Evolutionary conservation across 768 basidiomycete species (phyloP).

Genomic region (Pisolithus albus): DNA sequence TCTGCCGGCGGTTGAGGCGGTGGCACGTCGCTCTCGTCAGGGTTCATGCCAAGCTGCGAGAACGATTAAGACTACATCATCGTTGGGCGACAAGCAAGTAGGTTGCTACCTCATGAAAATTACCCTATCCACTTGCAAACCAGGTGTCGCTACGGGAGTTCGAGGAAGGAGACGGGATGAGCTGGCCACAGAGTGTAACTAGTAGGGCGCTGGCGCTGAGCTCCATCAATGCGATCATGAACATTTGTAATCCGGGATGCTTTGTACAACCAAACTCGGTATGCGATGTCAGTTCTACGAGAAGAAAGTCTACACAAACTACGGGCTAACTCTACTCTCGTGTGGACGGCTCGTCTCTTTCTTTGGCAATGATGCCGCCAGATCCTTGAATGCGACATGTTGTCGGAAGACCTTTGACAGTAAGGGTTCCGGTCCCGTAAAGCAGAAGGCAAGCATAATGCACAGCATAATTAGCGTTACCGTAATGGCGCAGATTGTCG

Average conservation of each 20-base stretch:
- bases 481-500: conserved; percentile 45
- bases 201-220: too few relatives aligned
- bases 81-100: background rate
- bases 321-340: background rate
- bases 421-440: conserved; percentile 44
- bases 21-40: conserved; percentile 6
- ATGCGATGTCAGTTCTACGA: too few relatives aligned
- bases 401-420: conserved; percentile 21
- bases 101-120: background rate
- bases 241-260: too few relatives aligned
- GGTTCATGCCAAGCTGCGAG: conserved; percentile 14
- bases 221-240: too few relatives aligned
- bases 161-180: background rate
- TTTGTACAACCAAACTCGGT: too few relatives aligned
- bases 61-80: background rate
- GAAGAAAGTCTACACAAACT: background rate
- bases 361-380: conserved; percentile 6
- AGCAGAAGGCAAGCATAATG: conserved; percentile 36
- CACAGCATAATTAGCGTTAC: conserved; percentile 35
- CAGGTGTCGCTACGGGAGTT: background rate
- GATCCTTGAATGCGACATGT: conserved; percentile 8
- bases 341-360: background rate
- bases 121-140: background rate
- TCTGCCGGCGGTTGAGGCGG: conserved; percentile 2
- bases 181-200: too few relatives aligned